Conservation (phyloP, 1,284 basidiomycete genomes). For the Ceratobasidium sp. region DNA sequence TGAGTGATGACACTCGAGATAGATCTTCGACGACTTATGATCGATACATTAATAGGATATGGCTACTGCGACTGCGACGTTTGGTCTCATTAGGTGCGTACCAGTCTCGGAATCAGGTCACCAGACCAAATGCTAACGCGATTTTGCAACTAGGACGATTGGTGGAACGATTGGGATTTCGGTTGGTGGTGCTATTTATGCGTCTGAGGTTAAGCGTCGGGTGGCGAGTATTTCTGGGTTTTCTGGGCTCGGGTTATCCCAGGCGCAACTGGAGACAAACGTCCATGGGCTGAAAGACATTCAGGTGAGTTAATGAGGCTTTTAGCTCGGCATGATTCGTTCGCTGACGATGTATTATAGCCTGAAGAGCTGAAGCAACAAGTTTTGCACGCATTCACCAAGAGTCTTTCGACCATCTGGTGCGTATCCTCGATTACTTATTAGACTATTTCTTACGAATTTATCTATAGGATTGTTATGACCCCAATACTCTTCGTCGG, state of each 20-base stretch:
- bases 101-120: not conserved
- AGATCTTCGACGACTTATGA: too few relatives aligned
- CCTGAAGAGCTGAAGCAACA: slow-evolving; percentile 54
- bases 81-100: slow-evolving; percentile 52
- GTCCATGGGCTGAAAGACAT: slow-evolving; percentile 49
- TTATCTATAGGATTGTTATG: slow-evolving; percentile 36
- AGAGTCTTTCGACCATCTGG: slow-evolving; percentile 56
- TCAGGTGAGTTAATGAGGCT: slow-evolving; percentile 45
- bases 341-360: slow-evolving; percentile 1
- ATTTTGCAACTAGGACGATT: slow-evolving; percentile 48
- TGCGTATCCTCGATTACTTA: not conserved
- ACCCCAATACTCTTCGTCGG: slow-evolving; percentile 36
- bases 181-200: slow-evolving; percentile 53
- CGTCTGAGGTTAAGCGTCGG: slow-evolving; percentile 49
- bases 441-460: not conserved
- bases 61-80: slow-evolving; percentile 53
- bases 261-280: slow-evolving; percentile 32
- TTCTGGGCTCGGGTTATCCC: slow-evolving; percentile 15
- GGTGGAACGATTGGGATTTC: slow-evolving; percentile 55
- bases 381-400: slow-evolving; percentile 56
- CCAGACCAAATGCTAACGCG: not conserved
- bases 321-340: not conserved
- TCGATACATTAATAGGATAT: slow-evolving; percentile 48
- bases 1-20: not conserved
- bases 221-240: slow-evolving; percentile 50